A percentile compares a stretch with the other conserved stretches of the same genome.
phyloP scores from a whole-genome alignment of 2,329 filamentous ascomycete genomes.

The Phaeosphaeriaceae sp. region DNA sequence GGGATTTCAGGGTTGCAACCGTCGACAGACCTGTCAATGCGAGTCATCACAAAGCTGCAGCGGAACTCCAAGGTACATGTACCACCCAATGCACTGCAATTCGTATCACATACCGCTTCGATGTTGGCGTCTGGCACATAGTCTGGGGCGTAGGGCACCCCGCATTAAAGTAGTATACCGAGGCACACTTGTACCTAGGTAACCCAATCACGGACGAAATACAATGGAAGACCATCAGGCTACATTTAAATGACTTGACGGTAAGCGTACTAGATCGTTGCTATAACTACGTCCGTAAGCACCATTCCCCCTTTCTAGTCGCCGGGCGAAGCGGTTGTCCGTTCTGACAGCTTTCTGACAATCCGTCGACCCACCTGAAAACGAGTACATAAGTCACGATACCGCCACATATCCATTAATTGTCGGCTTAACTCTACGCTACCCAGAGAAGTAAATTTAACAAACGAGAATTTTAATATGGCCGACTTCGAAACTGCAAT shows the following conservation, averaged over 20 bases:
- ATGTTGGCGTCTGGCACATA: not conserved
- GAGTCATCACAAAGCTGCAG: not conserved
- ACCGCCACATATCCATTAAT: too few species aligned
- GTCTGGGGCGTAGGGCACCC: not conserved
- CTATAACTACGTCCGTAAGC: not conserved
- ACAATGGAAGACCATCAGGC: not conserved
- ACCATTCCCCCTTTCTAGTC: not conserved
- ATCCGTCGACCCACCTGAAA: not conserved
- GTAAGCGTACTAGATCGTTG: not conserved
- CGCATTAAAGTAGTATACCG: not conserved
- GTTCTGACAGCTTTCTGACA: not conserved
- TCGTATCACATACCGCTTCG: not conserved
- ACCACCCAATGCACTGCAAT: not conserved
- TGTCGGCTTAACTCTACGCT: not conserved
- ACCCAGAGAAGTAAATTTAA: not conserved
- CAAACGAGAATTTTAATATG: slow-evolving; percentile 8
- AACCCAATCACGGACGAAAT: not conserved
- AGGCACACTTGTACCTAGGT: not conserved
- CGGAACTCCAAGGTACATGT: not conserved
- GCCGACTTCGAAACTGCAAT: slow-evolving; percentile 34
- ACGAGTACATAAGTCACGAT: not conserved
- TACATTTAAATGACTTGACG: not conserved
- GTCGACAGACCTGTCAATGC: not conserved
- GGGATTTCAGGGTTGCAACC: not conserved
- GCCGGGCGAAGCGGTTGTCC: not conserved